Evolutionary conservation across 1,284 basidiomycete genomes (phyloP).

Genomic region (Malassezia globosa): DNA sequence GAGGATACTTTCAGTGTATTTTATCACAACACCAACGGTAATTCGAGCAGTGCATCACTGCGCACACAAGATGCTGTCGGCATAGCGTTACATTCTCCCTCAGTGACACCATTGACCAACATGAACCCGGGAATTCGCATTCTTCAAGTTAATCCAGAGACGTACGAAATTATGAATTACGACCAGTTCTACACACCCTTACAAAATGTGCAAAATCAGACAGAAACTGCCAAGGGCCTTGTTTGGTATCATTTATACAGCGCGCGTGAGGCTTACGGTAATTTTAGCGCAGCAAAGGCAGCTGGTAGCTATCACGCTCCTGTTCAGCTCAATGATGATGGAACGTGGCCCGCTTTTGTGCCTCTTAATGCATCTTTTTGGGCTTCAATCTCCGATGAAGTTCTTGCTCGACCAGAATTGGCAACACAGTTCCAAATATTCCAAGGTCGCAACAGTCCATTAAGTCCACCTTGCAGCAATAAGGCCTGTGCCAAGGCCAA

Average conservation of each 20-base stretch:
- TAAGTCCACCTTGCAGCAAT: slow-evolving; percentile 53
- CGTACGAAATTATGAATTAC: slow-evolving; percentile 41
- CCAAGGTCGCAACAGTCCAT: slow-evolving; percentile 59
- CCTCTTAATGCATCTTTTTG: slow-evolving; percentile 73
- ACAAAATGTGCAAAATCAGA: slow-evolving; percentile 35
- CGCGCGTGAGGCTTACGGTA: slow-evolving; percentile 58
- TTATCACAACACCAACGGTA: slow-evolving; percentile 61
- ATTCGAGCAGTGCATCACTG: slow-evolving; percentile 1
- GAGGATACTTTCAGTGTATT: slow-evolving; percentile 69
- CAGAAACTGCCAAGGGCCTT: slow-evolving; percentile 57
- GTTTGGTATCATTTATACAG: slow-evolving; percentile 61
- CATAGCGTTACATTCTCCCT: slow-evolving; percentile 56
- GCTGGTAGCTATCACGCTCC: not conserved
- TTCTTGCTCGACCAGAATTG: slow-evolving; percentile 56
- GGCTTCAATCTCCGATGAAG: slow-evolving; percentile 64
- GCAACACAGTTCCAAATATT: slow-evolving; percentile 60
- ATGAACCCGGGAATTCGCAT: slow-evolving; percentile 67
- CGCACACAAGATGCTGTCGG: slow-evolving; percentile 14
- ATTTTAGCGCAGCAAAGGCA: slow-evolving; percentile 47
- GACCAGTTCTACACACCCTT: slow-evolving; percentile 37
- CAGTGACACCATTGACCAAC: slow-evolving; percentile 61
- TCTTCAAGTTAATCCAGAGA: slow-evolving; percentile 62
- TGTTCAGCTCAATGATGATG: slow-evolving; percentile 3
- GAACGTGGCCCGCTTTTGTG: slow-evolving; percentile 56
- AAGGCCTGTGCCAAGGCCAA: slow-evolving; percentile 57